These are phyloP conservation scores for Colletotrichum truncatum DNA, from an alignment of 2,329 filamentous ascomycete genomes.

Conservation along the genomic window DNA sequence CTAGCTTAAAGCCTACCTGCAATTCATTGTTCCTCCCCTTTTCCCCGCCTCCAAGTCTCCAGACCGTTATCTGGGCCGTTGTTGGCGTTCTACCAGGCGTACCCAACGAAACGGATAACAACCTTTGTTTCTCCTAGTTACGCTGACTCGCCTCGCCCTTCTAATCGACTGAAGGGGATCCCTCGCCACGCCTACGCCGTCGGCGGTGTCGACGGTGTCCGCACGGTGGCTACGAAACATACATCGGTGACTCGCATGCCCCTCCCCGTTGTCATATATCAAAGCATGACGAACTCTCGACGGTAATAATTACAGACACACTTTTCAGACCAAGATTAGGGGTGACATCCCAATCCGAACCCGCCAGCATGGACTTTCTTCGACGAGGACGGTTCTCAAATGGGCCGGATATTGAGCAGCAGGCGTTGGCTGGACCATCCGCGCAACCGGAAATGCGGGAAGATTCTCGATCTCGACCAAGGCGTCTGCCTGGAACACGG, in stretches of 20 bases:
- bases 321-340: neutral
- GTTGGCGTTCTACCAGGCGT: no score
- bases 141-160: constrained; percentile 5
- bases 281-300: constrained; percentile 19
- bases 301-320: neutral
- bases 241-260: neutral
- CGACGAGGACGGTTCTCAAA: constrained; percentile 11
- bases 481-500: constrained; percentile 14
- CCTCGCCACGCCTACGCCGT: neutral
- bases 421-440: constrained; percentile 13
- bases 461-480: neutral
- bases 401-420: constrained; percentile 18
- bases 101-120: neutral
- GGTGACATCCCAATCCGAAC: neutral
- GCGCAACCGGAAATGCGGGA: constrained; percentile 28
- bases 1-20: neutral
- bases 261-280: neutral
- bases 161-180: neutral
- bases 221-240: constrained; percentile 7
- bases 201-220: constrained; percentile 4
- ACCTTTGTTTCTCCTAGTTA: constrained; percentile 4
- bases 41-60: neutral
- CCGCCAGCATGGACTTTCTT: constrained; percentile 23
- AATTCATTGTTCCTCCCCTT: neutral
- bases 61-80: constrained; percentile 1